Base-by-base conservation (phyloP, 192 early-diverging fungal genomes). In the Podila verticillata region DNA sequence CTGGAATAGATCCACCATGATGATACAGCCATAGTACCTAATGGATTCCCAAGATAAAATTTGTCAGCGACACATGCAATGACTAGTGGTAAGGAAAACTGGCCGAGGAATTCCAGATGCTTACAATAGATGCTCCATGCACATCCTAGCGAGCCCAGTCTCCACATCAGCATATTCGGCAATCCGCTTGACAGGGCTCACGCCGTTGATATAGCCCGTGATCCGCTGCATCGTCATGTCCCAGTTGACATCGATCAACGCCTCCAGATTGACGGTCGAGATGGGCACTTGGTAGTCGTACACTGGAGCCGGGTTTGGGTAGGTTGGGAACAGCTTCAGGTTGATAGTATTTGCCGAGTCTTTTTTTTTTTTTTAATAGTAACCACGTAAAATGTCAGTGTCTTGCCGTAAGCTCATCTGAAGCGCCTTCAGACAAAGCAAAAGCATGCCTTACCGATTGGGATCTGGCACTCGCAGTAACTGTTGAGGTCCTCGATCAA, bases 1-100 rank as follows among this genome's bases (percentile, higher is more conserved):
- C 89, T 98, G 95, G 82, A 98, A 98, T 24, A 99, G 92, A 67
- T 98, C 96, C 6, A 94, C 90, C 82, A 98, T 73, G 35, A 89
- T 90, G 30, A 98, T 92, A 68, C 95, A 97, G 8, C 96, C 96
- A 79, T 95, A 98, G 82, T 94, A 94, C 36, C 92, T 93, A 68
- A 4, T 17, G 3, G 24, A 49, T n/a, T n/a, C n/a, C n/a, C n/a
- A n/a, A n/a, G n/a, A n/a, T n/a, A n/a, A n/a, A n/a, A n/a, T n/a
- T n/a, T n/a, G n/a, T n/a, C n/a, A n/a, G n/a, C n/a, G n/a, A n/a
- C n/a, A n/a, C n/a, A n/a, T n/a, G n/a, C n/a, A n/a, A n/a, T n/a
- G n/a, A n/a, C n/a, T n/a, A n/a, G n/a, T n/a, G n/a, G n/a, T n/a
- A n/a, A n/a, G n/a, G n/a, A n/a, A n/a, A n/a, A n/a, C n/a, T n/a